Percentiles rank a stretch among this genome's conserved stretches.
These are phyloP conservation scores for Arthrobotrys sinensis DNA, from an alignment of 2,329 filamentous ascomycete species.

Conservation along the genomic window DNA sequence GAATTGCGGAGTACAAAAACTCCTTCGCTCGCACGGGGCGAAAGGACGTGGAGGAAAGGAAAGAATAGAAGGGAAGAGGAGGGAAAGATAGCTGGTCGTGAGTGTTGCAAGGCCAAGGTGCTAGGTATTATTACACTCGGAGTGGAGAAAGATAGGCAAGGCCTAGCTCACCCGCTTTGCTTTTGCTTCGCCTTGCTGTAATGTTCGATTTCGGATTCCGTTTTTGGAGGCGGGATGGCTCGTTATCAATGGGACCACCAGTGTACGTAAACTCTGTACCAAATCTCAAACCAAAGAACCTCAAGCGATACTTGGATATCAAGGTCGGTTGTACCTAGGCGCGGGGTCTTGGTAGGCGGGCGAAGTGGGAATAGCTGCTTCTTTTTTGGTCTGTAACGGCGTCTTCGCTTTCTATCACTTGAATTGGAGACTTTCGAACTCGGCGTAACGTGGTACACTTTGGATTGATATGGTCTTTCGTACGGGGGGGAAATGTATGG, in stretches of 20 bases:
- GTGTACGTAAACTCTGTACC: slow-evolving; percentile 57
- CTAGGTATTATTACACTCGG: slow-evolving; percentile 33
- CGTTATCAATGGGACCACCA: slow-evolving; percentile 51
- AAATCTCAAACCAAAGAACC: slow-evolving; percentile 45
- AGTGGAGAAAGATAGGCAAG: slow-evolving; percentile 56
- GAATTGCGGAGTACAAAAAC: slow-evolving; percentile 8
- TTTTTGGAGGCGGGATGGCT: slow-evolving; percentile 48
- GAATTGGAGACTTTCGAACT: slow-evolving; percentile 30
- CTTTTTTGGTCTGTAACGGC: slow-evolving; percentile 41
- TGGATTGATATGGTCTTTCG: slow-evolving; percentile 18
- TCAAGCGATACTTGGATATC: slow-evolving; percentile 12
- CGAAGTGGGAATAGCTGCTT: slow-evolving; percentile 15
- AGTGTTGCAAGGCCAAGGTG: slow-evolving; percentile 38
- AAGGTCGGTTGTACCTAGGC: slow-evolving; percentile 26
- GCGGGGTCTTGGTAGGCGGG: slow-evolving; percentile 49
- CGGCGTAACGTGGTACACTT: slow-evolving; percentile 56
- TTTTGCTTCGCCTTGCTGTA: slow-evolving; percentile 59
- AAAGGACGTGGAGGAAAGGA: slow-evolving; percentile 35
- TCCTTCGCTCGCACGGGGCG: slow-evolving; percentile 46
- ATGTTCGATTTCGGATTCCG: slow-evolving; percentile 53
- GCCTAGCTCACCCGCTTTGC: slow-evolving; percentile 41
- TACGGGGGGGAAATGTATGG: slow-evolving; percentile 15
- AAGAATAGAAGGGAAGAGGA: slow-evolving; percentile 21
- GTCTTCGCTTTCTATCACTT: slow-evolving; percentile 51
- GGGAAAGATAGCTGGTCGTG: slow-evolving; percentile 43